Conservation (phyloP, 2,329 filamentous ascomycete species). For the Aspergillus candidus region DNA sequence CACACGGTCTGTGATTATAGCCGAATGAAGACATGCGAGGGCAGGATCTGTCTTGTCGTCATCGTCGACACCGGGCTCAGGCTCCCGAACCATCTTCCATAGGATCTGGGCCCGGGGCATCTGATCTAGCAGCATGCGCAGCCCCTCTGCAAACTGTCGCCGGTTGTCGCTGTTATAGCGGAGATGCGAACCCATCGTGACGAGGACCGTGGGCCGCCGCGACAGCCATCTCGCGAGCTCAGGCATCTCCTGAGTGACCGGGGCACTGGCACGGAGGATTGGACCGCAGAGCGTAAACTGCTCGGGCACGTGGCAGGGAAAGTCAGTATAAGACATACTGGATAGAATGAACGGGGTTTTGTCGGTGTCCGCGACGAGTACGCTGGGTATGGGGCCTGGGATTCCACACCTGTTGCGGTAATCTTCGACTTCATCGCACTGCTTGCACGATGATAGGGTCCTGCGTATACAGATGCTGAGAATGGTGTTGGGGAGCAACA, state of each 20-base stretch:
- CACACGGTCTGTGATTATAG: conserved; percentile 26
- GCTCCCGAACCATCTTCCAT: conserved; percentile 26
- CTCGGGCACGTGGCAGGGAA: conserved; percentile 26
- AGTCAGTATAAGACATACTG: conserved; percentile 26
- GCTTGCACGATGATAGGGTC: conserved; percentile 13
- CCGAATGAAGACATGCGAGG: conserved; percentile 15
- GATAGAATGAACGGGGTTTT: conserved; percentile 13
- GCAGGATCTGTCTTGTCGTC: conserved; percentile 1
- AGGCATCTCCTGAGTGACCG: conserved; percentile 30
- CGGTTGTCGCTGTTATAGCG: conserved; percentile 22
- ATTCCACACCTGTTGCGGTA: conserved; percentile 21
- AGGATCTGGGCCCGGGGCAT: conserved; percentile 25
- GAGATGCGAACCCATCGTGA: conserved; percentile 41
- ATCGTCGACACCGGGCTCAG: background rate
- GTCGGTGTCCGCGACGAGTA: background rate
- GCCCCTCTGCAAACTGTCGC: conserved; percentile 32
- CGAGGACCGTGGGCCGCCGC: conserved; percentile 36
- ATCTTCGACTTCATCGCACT: conserved; percentile 17
- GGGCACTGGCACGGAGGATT: conserved; percentile 29
- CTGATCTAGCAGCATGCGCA: conserved; percentile 30
- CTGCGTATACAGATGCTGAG: conserved; percentile 26
- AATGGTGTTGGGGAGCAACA: conserved; percentile 37
- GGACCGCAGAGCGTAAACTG: conserved; percentile 41
- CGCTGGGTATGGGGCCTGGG: conserved; percentile 11
- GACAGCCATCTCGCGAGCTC: conserved; percentile 38